Percentiles rank a stretch among this genome's conserved stretches.
phyloP scores from a whole-genome alignment of 306 rosid genomes.

The Crotalaria pallida region DNA sequence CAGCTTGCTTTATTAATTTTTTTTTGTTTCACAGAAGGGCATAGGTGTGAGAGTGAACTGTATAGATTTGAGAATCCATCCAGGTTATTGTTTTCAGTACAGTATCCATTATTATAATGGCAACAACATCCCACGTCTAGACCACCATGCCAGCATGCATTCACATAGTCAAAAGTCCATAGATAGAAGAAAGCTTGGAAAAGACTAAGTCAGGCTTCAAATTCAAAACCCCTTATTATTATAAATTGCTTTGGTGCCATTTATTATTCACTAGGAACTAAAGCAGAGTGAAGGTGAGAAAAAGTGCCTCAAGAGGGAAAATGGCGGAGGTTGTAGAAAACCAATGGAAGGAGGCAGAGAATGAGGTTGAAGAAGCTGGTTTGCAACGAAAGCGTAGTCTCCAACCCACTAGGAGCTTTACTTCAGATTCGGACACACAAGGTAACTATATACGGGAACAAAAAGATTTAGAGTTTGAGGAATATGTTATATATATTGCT shows the following conservation, averaged over 20 bases:
- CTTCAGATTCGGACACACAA: background rate
- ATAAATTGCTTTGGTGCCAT: background rate
- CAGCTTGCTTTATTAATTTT: no score
- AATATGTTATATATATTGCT: no score
- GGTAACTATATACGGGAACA: background rate
- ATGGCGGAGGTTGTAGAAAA: conserved; percentile 15
- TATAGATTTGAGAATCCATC: background rate
- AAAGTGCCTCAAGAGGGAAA: conserved; percentile 13
- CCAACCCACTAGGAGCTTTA: background rate
- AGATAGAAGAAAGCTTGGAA: background rate
- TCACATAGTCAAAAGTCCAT: background rate
- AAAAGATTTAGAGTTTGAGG: background rate
- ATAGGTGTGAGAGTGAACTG: no score
- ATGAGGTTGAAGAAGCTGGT: conserved; percentile 12
- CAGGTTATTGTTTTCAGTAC: background rate
- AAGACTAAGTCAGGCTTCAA: background rate
- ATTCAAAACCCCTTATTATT: background rate
- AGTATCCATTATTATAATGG: background rate
- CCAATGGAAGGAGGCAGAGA: conserved; percentile 29
- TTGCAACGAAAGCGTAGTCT: conserved; percentile 15
- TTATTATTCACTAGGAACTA: background rate
- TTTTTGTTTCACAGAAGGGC: no score
- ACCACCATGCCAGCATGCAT: background rate
- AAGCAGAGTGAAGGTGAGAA: background rate
- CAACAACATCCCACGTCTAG: background rate